phyloP scores from a whole-genome alignment of 1,139 yeast genomes.

The Sugiyamaella paludigena region DNA sequence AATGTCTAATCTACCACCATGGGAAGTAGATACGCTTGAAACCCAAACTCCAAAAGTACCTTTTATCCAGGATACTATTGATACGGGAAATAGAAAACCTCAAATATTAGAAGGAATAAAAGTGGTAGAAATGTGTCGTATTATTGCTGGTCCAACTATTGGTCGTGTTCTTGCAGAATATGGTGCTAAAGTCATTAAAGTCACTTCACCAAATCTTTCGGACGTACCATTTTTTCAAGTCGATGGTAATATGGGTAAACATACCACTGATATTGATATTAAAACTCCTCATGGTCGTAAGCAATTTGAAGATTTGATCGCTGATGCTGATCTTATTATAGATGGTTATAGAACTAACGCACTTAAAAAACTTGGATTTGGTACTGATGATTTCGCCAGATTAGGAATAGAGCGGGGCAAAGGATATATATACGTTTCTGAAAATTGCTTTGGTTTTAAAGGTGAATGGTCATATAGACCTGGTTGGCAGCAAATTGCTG shows the following conservation, averaged over 20 bases:
- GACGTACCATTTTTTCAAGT: constrained; percentile 41
- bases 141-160: constrained; percentile 41
- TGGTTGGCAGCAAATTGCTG: constrained; percentile 44
- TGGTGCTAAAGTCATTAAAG: constrained; percentile 39
- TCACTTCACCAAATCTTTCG: constrained; percentile 35
- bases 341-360: constrained; percentile 40
- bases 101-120: constrained; percentile 37
- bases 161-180: constrained; percentile 38
- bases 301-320: constrained; percentile 33
- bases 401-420: constrained; percentile 35
- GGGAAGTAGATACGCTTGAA: constrained; percentile 32
- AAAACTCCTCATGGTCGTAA: constrained; percentile 33
- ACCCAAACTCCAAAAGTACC: constrained; percentile 32
- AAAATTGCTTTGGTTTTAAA: constrained; percentile 39
- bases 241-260: constrained; percentile 40
- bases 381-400: constrained; percentile 31
- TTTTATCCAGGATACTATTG: constrained; percentile 14
- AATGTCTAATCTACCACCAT: constrained; percentile 30
- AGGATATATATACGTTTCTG: constrained; percentile 39
- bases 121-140: constrained; percentile 38
- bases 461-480: constrained; percentile 38
- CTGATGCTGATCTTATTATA: constrained; percentile 37
- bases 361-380: constrained; percentile 36
- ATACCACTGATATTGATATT: constrained; percentile 36
- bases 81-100: constrained; percentile 21